Base-by-base conservation (phyloP, 257 asterid genomes). In the Rubia yunnanensis region DNA sequence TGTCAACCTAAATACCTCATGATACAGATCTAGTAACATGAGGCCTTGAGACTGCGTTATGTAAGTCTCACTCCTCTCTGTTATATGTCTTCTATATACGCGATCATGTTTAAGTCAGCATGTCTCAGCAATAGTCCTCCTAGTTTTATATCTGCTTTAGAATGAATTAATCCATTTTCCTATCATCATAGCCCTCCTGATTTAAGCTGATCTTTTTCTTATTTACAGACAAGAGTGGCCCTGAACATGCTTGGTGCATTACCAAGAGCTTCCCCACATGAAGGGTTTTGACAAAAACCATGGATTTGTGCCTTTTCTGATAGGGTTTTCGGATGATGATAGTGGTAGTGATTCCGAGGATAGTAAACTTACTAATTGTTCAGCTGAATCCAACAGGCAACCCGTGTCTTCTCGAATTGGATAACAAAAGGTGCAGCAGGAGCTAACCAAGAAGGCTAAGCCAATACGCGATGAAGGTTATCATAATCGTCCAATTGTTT, bases 251-350 rank as follows among this genome's bases (percentile, higher is more conserved):
- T 34, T 31, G 82, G 71, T 62, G 66, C 53, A 62, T 69, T 74
- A 71, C 58, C 80, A 27, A 69, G 71, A 60, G 32, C 72, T 22
- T 36, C 60, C 77, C 66, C 34, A 36, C 81, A 70, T 63, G 35
- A 76, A 73, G 72, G 70, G 62, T 65, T 60, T 54, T 53, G 83
- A 78, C 49, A 81, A 72, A 77, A 78, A 54, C 49, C 72, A 78
- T 52, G 83, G 70, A 53, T 80, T 80, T 71, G 83, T 81, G 49
- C 86, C 86, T 36, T 81, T 81, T 74, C 65, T 81, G 24, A 81
- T 81, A 65, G 76, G 86, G 67, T 81, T 81, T 70, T 81, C 84
- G 28, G 86, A 81, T 66, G 84, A 79, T 48, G 86, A 81, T 41
- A 76, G 76, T 52, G 82, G 82, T 41, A 75, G 83, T 60, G 81